Conservation (phyloP, 768 basidiomycete genomes). For the Podaxis carcinomalis region DNA sequence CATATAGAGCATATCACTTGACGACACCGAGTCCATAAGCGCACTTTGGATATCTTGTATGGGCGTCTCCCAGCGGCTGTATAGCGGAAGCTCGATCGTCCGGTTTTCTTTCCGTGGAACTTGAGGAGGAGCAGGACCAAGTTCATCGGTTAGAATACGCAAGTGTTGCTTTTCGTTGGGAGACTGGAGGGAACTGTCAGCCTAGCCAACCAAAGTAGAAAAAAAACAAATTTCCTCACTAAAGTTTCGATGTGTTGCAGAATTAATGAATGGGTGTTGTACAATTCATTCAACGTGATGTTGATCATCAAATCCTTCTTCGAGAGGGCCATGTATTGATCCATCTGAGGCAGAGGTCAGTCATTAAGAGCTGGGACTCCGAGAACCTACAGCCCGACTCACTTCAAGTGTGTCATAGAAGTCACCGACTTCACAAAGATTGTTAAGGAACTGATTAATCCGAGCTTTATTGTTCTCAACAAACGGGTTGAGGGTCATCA, state of each 20-base stretch:
- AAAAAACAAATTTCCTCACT: conserved; percentile 42
- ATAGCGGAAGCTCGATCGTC: conserved; percentile 85
- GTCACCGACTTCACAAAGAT: conserved; percentile 96
- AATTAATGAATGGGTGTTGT: conserved; percentile 96
- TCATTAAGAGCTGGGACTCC: not conserved
- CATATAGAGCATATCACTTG: conserved; percentile 99
- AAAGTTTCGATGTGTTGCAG: conserved; percentile 92
- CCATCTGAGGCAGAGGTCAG: conserved; percentile 62
- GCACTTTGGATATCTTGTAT: conserved; percentile 97
- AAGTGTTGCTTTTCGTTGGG: conserved; percentile 98
- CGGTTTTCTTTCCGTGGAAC: conserved; percentile 98
- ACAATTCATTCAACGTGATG: conserved; percentile 98
- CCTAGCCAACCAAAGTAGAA: not conserved
- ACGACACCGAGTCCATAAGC: conserved; percentile 95
- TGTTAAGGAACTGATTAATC: conserved; percentile 96
- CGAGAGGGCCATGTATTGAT: conserved; percentile 99
- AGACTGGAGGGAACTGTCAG: conserved; percentile 47
- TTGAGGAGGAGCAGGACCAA: conserved; percentile 89
- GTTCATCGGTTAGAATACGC: conserved; percentile 93
- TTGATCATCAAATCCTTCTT: conserved; percentile 99
- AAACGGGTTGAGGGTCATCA: conserved; percentile 98
- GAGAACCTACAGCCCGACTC: conserved; percentile 16
- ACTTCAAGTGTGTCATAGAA: conserved; percentile 99
- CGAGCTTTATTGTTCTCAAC: conserved; percentile 98
- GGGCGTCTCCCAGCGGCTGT: conserved; percentile 98